Conservation (phyloP, 1,139 yeast species). For the Debaryomyces sp. region DNA sequence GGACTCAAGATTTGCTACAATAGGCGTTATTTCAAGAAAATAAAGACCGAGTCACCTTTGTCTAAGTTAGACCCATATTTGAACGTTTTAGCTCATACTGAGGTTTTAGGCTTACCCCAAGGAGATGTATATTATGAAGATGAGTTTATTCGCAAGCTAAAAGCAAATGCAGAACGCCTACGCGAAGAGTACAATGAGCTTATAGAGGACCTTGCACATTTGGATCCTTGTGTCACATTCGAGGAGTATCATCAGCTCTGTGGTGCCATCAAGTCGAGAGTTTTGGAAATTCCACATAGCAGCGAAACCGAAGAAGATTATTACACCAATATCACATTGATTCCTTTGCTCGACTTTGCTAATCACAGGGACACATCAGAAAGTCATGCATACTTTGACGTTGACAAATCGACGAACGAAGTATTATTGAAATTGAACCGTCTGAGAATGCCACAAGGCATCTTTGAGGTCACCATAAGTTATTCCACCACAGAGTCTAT, state of each 20-base stretch:
- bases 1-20: constrained; percentile 22
- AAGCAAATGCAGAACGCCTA: constrained; percentile 21
- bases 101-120: constrained; percentile 10
- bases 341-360: constrained; percentile 68
- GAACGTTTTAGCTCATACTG: constrained; percentile 28
- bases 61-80: constrained; percentile 25
- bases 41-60: constrained; percentile 15
- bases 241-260: constrained; percentile 41
- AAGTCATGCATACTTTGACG: constrained; percentile 62
- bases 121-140: constrained; percentile 17
- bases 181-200: constrained; percentile 24
- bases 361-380: constrained; percentile 47
- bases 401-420: constrained; percentile 51
- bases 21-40: not conserved
- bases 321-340: constrained; percentile 55
- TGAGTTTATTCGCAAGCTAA: constrained; percentile 18
- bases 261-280: constrained; percentile 58
- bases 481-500: constrained; percentile 53
- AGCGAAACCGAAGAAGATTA: constrained; percentile 35
- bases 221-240: constrained; percentile 10
- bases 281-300: constrained; percentile 61
- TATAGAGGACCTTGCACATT: constrained; percentile 17
- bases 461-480: constrained; percentile 41
- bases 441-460: constrained; percentile 13
- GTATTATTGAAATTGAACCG: constrained; percentile 33